Percentiles rank a stretch among this genome's conserved stretches.
Evolutionary conservation across 257 asterid genomes (phyloP).

Genomic region (Penstemon newberryi): DNA sequence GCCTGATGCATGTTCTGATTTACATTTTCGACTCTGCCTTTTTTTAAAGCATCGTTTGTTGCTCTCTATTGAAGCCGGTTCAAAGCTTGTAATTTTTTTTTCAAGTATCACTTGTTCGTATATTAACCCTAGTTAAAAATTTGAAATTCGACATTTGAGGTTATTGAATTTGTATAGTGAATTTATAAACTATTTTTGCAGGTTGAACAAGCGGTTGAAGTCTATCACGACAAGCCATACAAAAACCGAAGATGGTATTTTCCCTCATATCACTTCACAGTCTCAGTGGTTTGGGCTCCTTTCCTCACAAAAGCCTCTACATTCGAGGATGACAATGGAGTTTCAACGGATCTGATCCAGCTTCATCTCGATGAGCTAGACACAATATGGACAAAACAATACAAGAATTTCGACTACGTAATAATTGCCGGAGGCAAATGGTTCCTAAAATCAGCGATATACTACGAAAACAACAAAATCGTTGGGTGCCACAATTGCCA

Average conservation of each 20-base stretch:
- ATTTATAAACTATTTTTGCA: slow-evolving; percentile 21
- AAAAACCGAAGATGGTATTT: slow-evolving; percentile 68
- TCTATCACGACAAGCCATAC: slow-evolving; percentile 69
- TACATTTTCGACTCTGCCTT: too few species aligned
- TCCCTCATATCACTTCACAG: slow-evolving; percentile 54
- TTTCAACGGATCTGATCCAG: slow-evolving; percentile 53
- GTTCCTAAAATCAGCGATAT: slow-evolving; percentile 68
- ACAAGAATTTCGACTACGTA: slow-evolving; percentile 46
- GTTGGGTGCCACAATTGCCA: slow-evolving; percentile 75
- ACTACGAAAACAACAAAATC: slow-evolving; percentile 51
- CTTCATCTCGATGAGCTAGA: slow-evolving; percentile 70
- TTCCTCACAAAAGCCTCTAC: slow-evolving; percentile 55
- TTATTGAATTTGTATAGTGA: neutral
- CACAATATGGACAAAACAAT: slow-evolving; percentile 55
- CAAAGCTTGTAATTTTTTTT: too few species aligned
- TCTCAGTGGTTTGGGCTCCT: slow-evolving; percentile 76
- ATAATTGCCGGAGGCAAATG: slow-evolving; percentile 72
- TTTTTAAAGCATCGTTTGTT: too few species aligned
- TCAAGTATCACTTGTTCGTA: too few species aligned
- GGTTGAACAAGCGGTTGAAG: slow-evolving; percentile 62
- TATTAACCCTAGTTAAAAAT: too few species aligned
- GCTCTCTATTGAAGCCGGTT: too few species aligned
- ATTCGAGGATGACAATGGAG: slow-evolving; percentile 69
- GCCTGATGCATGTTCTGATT: too few species aligned
- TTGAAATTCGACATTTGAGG: too few species aligned